Percentiles rank a stretch among this genome's conserved stretches.
phyloP scores from a whole-genome alignment of 2,329 filamentous ascomycete genomes.

The Epichloe typhina region DNA sequence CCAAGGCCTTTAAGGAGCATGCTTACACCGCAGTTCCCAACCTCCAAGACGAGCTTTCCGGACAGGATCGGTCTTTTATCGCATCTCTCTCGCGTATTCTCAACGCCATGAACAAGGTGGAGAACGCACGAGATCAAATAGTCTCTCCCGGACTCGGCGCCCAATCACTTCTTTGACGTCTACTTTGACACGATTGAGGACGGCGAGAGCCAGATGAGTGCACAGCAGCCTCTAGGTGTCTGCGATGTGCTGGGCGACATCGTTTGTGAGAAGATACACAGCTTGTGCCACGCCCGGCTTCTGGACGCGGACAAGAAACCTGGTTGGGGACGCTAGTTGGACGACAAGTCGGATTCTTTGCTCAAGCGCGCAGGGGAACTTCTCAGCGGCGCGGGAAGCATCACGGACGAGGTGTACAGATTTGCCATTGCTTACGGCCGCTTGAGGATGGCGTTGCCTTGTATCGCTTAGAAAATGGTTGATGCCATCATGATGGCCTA shows the following conservation, averaged over 20 bases:
- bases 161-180: background rate
- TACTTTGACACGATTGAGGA: slow-evolving; percentile 5
- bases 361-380: slow-evolving; percentile 3
- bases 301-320: slow-evolving; percentile 1
- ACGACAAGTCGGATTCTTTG: slow-evolving; percentile 1
- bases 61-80: slow-evolving; percentile 6
- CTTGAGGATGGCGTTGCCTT: slow-evolving; percentile 5
- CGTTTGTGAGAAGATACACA: background rate
- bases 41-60: slow-evolving; percentile 2
- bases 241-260: background rate
- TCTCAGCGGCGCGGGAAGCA: background rate
- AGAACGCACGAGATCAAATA: background rate
- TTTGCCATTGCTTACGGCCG: slow-evolving; percentile 7
- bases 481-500: slow-evolving; percentile 5
- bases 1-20: slow-evolving; percentile 1
- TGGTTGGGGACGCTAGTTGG: slow-evolving; percentile 6
- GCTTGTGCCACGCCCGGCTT: slow-evolving; percentile 5
- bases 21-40: slow-evolving; percentile 1
- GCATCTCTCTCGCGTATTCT: slow-evolving; percentile 4
- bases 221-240: slow-evolving; percentile 2
- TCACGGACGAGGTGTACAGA: slow-evolving; percentile 4
- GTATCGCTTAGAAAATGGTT: slow-evolving; percentile 4
- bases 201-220: background rate
- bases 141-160: background rate
- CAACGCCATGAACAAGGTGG: slow-evolving; percentile 2